Percentiles rank a stretch among this genome's conserved stretches.
Evolutionary conservation across 2,329 filamentous ascomycete species (phyloP).

Genomic region (Alternaria sp.): DNA sequence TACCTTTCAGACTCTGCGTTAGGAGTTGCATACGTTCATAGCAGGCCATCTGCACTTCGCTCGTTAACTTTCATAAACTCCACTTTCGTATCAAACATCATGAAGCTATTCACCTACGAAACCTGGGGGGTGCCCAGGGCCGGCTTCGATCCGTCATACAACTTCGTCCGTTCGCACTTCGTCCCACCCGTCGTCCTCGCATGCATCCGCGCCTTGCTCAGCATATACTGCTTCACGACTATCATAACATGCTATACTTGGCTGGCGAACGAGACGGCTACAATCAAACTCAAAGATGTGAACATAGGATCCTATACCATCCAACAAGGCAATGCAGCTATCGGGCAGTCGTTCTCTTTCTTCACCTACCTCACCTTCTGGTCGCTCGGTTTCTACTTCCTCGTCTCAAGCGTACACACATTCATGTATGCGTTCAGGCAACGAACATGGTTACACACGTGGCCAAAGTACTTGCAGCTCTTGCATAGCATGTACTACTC

Average conservation of each 20-base stretch:
- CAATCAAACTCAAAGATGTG: conserved; percentile 30
- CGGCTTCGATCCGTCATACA: conserved; percentile 56
- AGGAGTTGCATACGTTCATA: background rate
- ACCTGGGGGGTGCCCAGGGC: conserved; percentile 24
- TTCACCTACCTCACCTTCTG: conserved; percentile 83
- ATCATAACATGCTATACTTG: conserved; percentile 71
- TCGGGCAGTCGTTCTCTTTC: conserved; percentile 70
- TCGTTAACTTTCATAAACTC: background rate
- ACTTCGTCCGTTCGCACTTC: conserved; percentile 81
- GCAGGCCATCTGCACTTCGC: background rate
- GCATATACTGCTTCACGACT: conserved; percentile 70
- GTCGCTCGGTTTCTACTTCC: conserved; percentile 79
- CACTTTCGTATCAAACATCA: background rate
- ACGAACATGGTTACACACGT: conserved; percentile 40
- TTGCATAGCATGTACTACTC: conserved; percentile 47
- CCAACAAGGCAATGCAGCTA: conserved; percentile 63
- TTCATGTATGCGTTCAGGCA: conserved; percentile 59
- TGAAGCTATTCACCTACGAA: conserved; percentile 25
- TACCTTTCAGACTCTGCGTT: background rate
- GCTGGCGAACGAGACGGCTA: conserved; percentile 43
- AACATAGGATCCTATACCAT: conserved; percentile 60
- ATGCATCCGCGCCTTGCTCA: conserved; percentile 56
- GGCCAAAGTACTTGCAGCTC: conserved; percentile 41
- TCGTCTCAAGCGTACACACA: conserved; percentile 70
- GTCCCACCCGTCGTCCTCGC: conserved; percentile 68